These are phyloP conservation scores for Wallacemonas sp. DNA, from an alignment of 208 protist species.

Conservation along the genomic window DNA sequence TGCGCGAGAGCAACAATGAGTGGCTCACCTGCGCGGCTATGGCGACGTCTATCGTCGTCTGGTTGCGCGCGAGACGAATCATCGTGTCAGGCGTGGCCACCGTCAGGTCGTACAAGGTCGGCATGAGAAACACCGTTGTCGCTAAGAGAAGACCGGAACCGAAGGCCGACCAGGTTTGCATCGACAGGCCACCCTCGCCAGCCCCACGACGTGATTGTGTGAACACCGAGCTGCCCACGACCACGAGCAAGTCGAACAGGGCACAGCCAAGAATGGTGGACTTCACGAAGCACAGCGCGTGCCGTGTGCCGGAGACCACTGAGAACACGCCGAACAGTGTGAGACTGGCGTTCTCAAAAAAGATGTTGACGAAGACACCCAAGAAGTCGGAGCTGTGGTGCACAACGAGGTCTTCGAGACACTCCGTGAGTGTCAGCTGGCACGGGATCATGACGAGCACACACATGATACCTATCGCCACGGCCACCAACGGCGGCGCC, in stretches of 20 bases:
- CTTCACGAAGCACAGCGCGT: constrained; percentile 55
- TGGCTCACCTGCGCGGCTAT: constrained; percentile 14
- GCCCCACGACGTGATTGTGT: constrained; percentile 11
- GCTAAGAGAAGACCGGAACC: constrained; percentile 35
- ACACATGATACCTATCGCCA: constrained; percentile 14
- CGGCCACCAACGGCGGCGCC: background rate
- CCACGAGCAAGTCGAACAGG: constrained; percentile 61
- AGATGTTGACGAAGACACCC: constrained; percentile 51
- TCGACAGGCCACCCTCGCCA: constrained; percentile 24
- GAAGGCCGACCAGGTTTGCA: constrained; percentile 32
- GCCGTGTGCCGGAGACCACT: constrained; percentile 12
- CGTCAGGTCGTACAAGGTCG: constrained; percentile 41
- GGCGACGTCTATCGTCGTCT: constrained; percentile 3
- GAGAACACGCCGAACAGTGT: constrained; percentile 49
- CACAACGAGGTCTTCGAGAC: constrained; percentile 65
- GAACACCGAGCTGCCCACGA: constrained; percentile 51
- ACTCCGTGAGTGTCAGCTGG: constrained; percentile 29
- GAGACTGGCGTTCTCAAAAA: constrained; percentile 60
- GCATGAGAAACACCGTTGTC: constrained; percentile 42
- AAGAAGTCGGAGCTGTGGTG: constrained; percentile 27
- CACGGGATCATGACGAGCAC: constrained; percentile 31
- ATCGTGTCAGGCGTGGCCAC: constrained; percentile 16
- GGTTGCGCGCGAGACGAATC: constrained; percentile 1
- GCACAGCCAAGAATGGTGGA: constrained; percentile 57
- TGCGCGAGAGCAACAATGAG: constrained; percentile 35